These are phyloP conservation scores for Lactifluus piperatus DNA, from an alignment of 768 basidiomycete genomes.

Conservation along the genomic window DNA sequence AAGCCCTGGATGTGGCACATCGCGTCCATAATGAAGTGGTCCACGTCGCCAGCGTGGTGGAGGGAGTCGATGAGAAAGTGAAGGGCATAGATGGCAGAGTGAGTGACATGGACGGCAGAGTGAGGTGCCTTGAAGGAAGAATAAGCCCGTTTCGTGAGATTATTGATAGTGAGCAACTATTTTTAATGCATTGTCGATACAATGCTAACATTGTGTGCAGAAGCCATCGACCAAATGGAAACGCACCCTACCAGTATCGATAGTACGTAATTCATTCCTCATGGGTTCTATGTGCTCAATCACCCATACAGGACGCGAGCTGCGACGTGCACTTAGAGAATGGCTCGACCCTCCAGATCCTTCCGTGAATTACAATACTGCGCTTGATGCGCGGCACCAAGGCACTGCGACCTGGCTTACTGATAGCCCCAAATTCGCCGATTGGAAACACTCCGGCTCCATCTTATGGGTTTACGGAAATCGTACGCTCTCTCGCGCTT, in stretches of 20 bases:
- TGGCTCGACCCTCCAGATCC: constrained; percentile 1
- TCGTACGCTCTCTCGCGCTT: background rate
- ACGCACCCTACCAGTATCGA: background rate
- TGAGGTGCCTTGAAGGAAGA: background rate
- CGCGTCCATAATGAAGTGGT: too few relatives aligned
- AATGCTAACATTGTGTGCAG: background rate
- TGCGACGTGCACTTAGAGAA: background rate
- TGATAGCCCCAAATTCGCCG: background rate
- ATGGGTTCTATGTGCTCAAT: background rate
- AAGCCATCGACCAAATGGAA: background rate
- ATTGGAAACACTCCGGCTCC: background rate
- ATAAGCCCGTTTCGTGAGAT: too few relatives aligned
- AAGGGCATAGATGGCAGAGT: background rate
- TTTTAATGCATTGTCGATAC: background rate
- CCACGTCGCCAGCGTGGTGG: too few relatives aligned
- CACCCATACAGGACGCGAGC: background rate
- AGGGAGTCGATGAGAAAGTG: background rate
- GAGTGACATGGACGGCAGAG: too few relatives aligned
- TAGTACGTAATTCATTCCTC: background rate
- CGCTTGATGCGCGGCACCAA: background rate
- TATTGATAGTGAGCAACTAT: background rate
- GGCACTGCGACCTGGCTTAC: background rate
- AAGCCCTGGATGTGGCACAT: background rate
- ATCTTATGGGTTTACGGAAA: background rate
- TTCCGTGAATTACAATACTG: background rate